phyloP scores from a whole-genome alignment of 1,139 yeast species.

The Lodderomyces orthopsilosis region DNA sequence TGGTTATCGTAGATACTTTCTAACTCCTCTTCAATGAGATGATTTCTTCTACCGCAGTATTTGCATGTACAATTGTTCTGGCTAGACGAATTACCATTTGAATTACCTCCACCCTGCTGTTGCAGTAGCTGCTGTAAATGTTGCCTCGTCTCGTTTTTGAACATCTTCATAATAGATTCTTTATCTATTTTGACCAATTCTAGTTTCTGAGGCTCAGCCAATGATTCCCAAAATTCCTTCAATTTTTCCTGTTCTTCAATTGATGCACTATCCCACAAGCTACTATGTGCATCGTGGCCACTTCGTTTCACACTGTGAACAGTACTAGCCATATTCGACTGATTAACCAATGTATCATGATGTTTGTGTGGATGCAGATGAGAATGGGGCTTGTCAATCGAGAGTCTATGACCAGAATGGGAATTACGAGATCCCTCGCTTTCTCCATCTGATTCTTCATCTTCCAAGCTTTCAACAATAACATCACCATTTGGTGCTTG shows the following conservation, averaged over 20 bases:
- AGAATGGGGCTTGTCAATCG: conserved; percentile 7
- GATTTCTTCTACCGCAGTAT: conserved; percentile 75
- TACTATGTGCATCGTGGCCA: conserved; percentile 16
- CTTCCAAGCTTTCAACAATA: conserved; percentile 50
- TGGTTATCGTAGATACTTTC: conserved; percentile 56
- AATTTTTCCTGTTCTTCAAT: conserved; percentile 60
- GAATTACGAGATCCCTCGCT: background rate
- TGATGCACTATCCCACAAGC: conserved; percentile 59
- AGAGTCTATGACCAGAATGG: conserved; percentile 5
- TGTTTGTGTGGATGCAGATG: conserved; percentile 6
- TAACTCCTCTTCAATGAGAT: conserved; percentile 75
- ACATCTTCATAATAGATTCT: conserved; percentile 62
- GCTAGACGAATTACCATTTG: conserved; percentile 3
- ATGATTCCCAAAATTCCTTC: conserved; percentile 67
- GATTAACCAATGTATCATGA: conserved; percentile 7
- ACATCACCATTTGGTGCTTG: conserved; percentile 75
- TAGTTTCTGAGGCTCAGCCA: conserved; percentile 59
- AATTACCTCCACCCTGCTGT: conserved; percentile 10
- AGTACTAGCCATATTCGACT: background rate
- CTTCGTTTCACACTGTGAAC: conserved; percentile 3
- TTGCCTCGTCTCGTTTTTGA: conserved; percentile 38
- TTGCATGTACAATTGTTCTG: conserved; percentile 60
- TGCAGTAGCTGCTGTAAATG: conserved; percentile 14
- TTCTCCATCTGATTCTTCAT: conserved; percentile 14
- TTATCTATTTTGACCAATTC: conserved; percentile 67